Evolutionary conservation across 805 yeast species (phyloP).

Genomic region (Saccharomycopsis fermentans): DNA sequence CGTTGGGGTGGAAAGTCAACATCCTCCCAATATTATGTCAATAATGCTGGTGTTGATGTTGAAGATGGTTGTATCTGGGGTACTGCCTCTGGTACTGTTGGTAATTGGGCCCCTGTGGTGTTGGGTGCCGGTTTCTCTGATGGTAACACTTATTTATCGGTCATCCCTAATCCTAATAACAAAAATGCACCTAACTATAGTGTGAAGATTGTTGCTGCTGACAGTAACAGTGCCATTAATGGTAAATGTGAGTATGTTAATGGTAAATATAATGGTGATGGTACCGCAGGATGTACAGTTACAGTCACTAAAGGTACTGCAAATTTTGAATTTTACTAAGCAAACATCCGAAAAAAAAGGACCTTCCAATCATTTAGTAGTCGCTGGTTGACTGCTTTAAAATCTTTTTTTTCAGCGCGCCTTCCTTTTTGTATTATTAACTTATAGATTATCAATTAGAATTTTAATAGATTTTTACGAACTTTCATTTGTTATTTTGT

Average conservation of each 20-base stretch:
- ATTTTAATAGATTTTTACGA: not conserved
- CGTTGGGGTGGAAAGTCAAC: slow-evolving; percentile 73
- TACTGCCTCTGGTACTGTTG: slow-evolving; percentile 60
- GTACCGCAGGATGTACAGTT: slow-evolving; percentile 84
- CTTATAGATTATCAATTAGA: not conserved
- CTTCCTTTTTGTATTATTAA: not conserved
- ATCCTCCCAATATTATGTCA: slow-evolving; percentile 93
- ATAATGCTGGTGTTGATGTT: slow-evolving; percentile 85
- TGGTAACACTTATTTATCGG: slow-evolving; percentile 69
- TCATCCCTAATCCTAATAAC: slow-evolving; percentile 94
- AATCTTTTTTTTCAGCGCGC: not conserved
- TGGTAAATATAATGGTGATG: slow-evolving; percentile 60
- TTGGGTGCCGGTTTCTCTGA: slow-evolving; percentile 83
- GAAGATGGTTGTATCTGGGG: slow-evolving; percentile 97
- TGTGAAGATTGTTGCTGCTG: slow-evolving; percentile 67
- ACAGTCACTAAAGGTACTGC: slow-evolving; percentile 77
- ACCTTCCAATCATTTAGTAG: not conserved
- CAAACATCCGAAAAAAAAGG: slow-evolving; percentile 22
- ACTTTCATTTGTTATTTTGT: not conserved
- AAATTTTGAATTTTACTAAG: slow-evolving; percentile 54
- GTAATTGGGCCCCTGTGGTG: slow-evolving; percentile 97
- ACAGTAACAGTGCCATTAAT: slow-evolving; percentile 44
- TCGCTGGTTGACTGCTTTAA: not conserved
- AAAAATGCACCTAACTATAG: slow-evolving; percentile 55
- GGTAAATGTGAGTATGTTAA: slow-evolving; percentile 76